Base-by-base conservation (phyloP, 2,329 filamentous ascomycete species). In the Fusarium clavum region DNA sequence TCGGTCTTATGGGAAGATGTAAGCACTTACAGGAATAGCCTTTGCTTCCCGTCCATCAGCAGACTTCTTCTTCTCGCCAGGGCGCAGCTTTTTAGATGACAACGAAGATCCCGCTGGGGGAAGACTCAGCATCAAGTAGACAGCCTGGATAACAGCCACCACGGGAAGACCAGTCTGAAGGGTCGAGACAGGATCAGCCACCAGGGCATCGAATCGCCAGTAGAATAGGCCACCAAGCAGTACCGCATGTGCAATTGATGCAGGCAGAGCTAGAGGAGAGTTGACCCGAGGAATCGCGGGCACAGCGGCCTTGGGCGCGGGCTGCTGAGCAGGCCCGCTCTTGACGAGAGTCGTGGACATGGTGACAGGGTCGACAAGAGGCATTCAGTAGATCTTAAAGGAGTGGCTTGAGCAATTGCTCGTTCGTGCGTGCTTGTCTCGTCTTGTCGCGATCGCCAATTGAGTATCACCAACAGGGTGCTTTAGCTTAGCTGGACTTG, bases 181-280 rank as follows among this genome's bases (percentile, higher is more conserved):
- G 9, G 90, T 86, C 18, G 85, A 80, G 4, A 91, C 86, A 1
- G 94, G 93, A 70, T 94, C 87, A 18, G 85, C 83, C 29, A 97
- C 91, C 27, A 97, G 84, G 20, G 85, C 81, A 38, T 82, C 78
- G 79, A 97, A 95, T 41, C 87, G 87, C 68, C 87, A 76, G 47
- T 86, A 84, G 76, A 91, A 90, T 38, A 91, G 80, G 12, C 85
- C 86, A 30, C 93, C 84, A 30, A 97, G 84, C 13, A 94, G 80
- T 27, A 86, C 79, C 0, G 92, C 91, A 72, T 97, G 92, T 22
- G 89, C 79, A 75, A 93, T 85, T 14, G 90, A 88, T 76, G 91
- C 86, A 24, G 86, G 77, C 61, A 81, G 77, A 12, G 83, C 82
- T 46, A 78, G 69, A 18, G 80, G 75, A 34, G 77, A 80, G 58